phyloP scores from a whole-genome alignment of 768 basidiomycete species.

The Mycena sanguinolenta region DNA sequence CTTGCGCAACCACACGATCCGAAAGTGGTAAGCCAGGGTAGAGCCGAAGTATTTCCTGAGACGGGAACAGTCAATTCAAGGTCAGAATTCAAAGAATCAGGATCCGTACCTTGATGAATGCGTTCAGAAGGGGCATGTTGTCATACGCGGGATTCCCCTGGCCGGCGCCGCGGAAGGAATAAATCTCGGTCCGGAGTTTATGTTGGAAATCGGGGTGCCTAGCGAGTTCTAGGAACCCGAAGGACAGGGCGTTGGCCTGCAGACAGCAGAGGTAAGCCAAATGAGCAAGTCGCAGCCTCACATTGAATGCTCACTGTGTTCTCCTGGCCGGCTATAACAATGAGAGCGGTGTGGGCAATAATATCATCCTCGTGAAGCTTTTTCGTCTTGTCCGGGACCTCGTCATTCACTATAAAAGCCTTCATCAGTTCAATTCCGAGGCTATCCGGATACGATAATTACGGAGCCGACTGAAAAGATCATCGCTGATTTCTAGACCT shows the following conservation, averaged over 20 bases:
- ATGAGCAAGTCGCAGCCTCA: too few relatives aligned
- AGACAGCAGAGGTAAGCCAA: neutral
- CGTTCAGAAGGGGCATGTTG: conserved; percentile 26
- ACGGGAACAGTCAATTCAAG: neutral
- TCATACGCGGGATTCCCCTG: neutral
- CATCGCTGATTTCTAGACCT: conserved; percentile 1
- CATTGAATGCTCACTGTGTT: conserved; percentile 10
- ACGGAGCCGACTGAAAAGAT: conserved; percentile 16
- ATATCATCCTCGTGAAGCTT: conserved; percentile 20
- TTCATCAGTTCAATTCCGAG: neutral
- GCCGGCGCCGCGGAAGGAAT: neutral
- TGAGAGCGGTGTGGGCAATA: conserved; percentile 6
- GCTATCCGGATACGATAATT: neutral
- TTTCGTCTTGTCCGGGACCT: neutral
- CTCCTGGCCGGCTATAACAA: conserved; percentile 30
- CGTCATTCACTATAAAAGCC: neutral
- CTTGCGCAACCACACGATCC: conserved; percentile 19
- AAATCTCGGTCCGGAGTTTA: conserved; percentile 20
- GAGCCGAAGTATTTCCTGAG: conserved; percentile 27
- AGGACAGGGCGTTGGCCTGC: neutral
- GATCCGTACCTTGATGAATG: conserved; percentile 28
- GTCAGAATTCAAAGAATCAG: neutral
- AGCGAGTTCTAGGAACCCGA: conserved; percentile 20
- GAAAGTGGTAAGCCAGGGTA: conserved; percentile 20
- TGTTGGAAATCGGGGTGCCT: conserved; percentile 18